Evolutionary conservation across 2,329 filamentous ascomycete species (phyloP).

Genomic region (Aspergillus jensenii): DNA sequence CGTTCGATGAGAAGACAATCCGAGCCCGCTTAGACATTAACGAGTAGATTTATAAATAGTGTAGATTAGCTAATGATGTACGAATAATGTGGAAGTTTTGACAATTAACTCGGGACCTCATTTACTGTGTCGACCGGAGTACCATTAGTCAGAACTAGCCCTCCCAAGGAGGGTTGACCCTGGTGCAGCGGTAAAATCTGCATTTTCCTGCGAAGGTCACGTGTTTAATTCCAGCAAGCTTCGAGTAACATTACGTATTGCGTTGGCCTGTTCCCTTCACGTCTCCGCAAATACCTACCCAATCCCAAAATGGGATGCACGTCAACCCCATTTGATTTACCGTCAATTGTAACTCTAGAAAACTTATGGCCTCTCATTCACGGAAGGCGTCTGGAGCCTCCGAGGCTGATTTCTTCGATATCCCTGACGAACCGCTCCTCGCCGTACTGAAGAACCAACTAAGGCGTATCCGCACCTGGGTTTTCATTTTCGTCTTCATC

Average conservation of each 20-base stretch:
- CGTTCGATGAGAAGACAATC: constrained; percentile 41
- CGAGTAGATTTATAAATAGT: neutral
- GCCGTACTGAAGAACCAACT: constrained; percentile 33
- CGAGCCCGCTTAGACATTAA: constrained; percentile 29
- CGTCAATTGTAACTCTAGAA: neutral
- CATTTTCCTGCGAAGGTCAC: too few species aligned
- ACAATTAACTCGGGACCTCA: too few species aligned
- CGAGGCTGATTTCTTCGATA: constrained; percentile 37
- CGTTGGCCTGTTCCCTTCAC: neutral
- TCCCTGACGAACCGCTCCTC: constrained; percentile 31
- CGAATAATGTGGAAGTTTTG: neutral
- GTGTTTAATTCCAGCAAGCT: neutral
- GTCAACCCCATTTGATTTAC: neutral
- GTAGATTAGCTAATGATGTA: constrained; percentile 16
- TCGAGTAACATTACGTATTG: neutral
- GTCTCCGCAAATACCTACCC: neutral
- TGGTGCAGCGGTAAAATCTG: too few species aligned
- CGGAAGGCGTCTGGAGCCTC: constrained; percentile 33
- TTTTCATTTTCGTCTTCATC: constrained; percentile 23
- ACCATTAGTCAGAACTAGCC: too few species aligned
- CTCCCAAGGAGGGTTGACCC: too few species aligned
- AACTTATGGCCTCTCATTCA: neutral
- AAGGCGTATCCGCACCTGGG: constrained; percentile 33
- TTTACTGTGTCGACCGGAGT: too few species aligned
- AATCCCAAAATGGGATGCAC: constrained; percentile 3